These are phyloP conservation scores for Onygenales sp. DNA, from an alignment of 2,329 filamentous ascomycete species.

Conservation along the genomic window DNA sequence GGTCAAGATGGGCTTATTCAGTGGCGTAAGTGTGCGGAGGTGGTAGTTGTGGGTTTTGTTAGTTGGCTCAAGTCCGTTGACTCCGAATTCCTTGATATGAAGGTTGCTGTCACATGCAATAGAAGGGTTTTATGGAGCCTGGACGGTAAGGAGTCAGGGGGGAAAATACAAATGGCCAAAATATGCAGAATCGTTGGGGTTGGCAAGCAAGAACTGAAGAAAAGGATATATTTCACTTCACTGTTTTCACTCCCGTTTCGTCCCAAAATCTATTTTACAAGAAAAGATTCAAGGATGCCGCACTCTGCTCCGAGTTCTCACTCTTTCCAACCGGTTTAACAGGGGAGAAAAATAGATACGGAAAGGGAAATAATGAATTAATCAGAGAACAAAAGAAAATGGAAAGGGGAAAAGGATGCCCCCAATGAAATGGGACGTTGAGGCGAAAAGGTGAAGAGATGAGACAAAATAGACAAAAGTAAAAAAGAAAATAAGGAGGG, in stretches of 20 bases:
- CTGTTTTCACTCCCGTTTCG: slow-evolving; percentile 3
- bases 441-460: neutral
- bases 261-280: slow-evolving; percentile 26
- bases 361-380: slow-evolving; percentile 21
- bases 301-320: neutral
- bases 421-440: slow-evolving; percentile 1
- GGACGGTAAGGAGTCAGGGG: too few relatives aligned
- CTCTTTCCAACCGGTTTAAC: slow-evolving; percentile 1
- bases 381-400: slow-evolving; percentile 17
- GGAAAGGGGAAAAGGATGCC: slow-evolving; percentile 5
- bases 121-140: too few relatives aligned
- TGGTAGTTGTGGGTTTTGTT: too few relatives aligned
- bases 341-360: slow-evolving; percentile 14
- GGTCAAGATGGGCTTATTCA: too few relatives aligned
- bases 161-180: too few relatives aligned
- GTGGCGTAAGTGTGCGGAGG: too few relatives aligned
- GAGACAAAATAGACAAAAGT: slow-evolving; percentile 7
- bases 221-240: neutral
- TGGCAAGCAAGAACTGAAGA: too few relatives aligned
- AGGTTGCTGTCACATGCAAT: too few relatives aligned
- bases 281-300: slow-evolving; percentile 9
- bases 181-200: too few relatives aligned
- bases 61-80: too few relatives aligned
- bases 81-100: too few relatives aligned
- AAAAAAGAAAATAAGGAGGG: slow-evolving; percentile 10